A percentile compares a stretch with the other conserved stretches of the same genome.
phyloP scores from a whole-genome alignment of 345 rosid genomes.

The Zanthoxylum bungeanum region DNA sequence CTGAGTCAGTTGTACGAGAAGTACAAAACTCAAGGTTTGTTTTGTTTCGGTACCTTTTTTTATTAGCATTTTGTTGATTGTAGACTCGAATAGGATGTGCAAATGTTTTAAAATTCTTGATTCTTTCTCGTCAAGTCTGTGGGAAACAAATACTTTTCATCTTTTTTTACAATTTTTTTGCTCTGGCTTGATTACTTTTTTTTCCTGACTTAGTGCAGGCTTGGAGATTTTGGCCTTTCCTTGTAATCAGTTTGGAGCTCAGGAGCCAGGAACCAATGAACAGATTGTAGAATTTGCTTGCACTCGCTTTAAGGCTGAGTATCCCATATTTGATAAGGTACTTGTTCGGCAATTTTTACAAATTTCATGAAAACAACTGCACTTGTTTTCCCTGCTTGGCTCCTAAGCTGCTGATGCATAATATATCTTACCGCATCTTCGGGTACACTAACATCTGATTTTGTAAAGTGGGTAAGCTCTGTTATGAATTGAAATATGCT shows the following conservation, averaged over 20 bases:
- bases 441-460: too few species aligned
- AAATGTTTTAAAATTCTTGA: too few species aligned
- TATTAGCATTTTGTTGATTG: background rate
- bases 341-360: background rate
- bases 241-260: conserved; percentile 84
- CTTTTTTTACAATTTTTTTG: too few species aligned
- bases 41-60: background rate
- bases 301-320: conserved; percentile 87
- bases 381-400: too few species aligned
- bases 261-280: conserved; percentile 80
- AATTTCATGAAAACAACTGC: too few species aligned
- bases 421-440: too few species aligned
- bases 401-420: too few species aligned
- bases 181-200: background rate
- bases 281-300: conserved; percentile 72
- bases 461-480: too few species aligned
- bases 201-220: conserved; percentile 49
- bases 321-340: conserved; percentile 87
- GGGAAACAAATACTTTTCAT: too few species aligned
- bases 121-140: too few species aligned
- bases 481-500: too few species aligned
- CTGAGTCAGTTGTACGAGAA: conserved; percentile 67
- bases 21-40: conserved; percentile 75
- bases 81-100: too few species aligned
- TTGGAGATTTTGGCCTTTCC: conserved; percentile 86